Evolutionary conservation across 768 basidiomycete genomes (phyloP).

Genomic region (Auriscalpium vulgare): DNA sequence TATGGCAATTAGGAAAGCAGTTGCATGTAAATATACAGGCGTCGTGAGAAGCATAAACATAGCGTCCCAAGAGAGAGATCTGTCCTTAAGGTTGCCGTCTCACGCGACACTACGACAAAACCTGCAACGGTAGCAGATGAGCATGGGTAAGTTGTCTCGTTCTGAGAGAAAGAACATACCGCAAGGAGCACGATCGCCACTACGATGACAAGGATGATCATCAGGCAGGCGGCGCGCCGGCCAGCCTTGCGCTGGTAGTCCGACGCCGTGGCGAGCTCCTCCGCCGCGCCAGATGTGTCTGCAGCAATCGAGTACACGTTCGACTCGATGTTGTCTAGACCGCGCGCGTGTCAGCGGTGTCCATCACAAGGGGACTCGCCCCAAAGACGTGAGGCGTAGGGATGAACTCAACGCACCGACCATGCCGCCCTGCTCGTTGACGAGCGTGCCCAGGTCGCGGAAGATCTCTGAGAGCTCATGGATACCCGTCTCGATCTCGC

Average conservation of each 20-base stretch:
- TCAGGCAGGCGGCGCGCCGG: conserved; percentile 78
- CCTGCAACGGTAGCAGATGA: no score
- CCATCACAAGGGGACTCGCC: background rate
- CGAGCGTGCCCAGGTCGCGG: conserved; percentile 89
- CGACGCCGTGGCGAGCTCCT: conserved; percentile 82
- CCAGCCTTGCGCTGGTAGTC: conserved; percentile 95
- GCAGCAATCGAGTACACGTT: conserved; percentile 83
- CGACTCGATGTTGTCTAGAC: conserved; percentile 85
- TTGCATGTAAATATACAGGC: no score
- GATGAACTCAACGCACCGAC: conserved; percentile 53
- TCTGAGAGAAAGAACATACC: conserved; percentile 42
- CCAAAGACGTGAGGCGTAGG: background rate
- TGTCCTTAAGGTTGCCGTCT: no score
- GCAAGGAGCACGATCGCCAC: conserved; percentile 85
- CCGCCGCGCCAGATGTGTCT: conserved; percentile 75
- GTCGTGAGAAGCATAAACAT: no score
- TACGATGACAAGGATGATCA: conserved; percentile 82
- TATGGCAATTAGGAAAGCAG: no score
- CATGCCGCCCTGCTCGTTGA: conserved; percentile 91
- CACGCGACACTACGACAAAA: no score
- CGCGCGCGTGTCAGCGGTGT: background rate
- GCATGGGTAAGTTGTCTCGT: no score
- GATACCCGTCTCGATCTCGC: conserved; percentile 94
- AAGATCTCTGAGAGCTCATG: conserved; percentile 96
- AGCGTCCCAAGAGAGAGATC: no score